Evolutionary conservation across 768 basidiomycete genomes (phyloP).

Genomic region (Mycena olivaceomarginata): DNA sequence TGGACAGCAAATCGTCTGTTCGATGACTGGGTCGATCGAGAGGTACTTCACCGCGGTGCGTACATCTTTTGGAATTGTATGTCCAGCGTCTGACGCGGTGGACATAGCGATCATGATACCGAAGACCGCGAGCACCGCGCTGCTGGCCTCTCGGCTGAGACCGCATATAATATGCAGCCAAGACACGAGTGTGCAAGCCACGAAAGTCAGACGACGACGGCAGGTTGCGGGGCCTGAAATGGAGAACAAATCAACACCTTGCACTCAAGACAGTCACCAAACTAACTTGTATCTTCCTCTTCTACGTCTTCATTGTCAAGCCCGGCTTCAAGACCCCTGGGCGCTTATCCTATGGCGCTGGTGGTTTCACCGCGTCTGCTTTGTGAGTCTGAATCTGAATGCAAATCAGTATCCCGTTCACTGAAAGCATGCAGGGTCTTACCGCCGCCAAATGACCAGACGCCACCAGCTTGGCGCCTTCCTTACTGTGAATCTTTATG

Average conservation of each 20-base stretch:
- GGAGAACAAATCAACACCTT: slow-evolving; percentile 3
- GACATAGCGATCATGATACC: slow-evolving; percentile 10
- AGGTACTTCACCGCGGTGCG: slow-evolving; percentile 29
- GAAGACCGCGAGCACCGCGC: slow-evolving; percentile 18
- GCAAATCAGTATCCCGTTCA: no score
- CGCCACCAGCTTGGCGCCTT: no score
- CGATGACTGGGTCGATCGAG: slow-evolving; percentile 29
- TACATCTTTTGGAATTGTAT: slow-evolving; percentile 33
- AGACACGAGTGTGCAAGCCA: slow-evolving; percentile 23
- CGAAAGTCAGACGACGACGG: slow-evolving; percentile 5
- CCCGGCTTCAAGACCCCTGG: no score
- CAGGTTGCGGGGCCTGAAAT: slow-evolving; percentile 16
- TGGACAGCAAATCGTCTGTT: slow-evolving; percentile 32
- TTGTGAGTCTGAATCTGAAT: no score
- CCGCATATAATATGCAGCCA: slow-evolving; percentile 37
- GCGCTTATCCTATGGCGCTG: no score
- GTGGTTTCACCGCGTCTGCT: no score
- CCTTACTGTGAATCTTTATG: no score
- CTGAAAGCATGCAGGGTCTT: no score
- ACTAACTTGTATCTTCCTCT: background rate
- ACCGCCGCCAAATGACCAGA: no score
- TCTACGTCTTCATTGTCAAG: no score
- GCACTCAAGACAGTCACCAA: background rate
- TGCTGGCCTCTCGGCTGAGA: slow-evolving; percentile 26
- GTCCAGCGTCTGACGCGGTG: background rate